Conservation (phyloP, 306 rosid species). For the Vicia faba region DNA sequence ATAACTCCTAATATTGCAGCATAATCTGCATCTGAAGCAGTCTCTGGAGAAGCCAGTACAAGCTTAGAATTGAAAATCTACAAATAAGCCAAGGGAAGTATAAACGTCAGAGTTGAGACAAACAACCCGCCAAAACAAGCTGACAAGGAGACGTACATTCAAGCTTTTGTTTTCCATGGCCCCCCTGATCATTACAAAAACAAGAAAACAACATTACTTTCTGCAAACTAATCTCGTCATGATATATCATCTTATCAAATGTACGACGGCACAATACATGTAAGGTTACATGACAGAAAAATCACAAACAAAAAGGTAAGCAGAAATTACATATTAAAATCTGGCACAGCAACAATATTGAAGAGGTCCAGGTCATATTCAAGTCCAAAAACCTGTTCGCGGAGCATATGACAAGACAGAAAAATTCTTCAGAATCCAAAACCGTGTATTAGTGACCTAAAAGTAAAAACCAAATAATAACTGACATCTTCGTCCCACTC, state of each 20-base stretch:
- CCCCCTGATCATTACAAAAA: conserved; percentile 72
- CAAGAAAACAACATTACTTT: conserved; percentile 32
- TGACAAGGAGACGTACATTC: conserved; percentile 60
- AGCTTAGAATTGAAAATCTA: conserved; percentile 94
- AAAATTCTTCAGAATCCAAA: conserved; percentile 32
- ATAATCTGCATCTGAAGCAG: conserved; percentile 88
- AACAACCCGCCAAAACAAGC: conserved; percentile 27
- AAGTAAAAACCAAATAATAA: conserved; percentile 29
- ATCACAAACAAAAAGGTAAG: background rate
- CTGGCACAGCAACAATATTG: conserved; percentile 97
- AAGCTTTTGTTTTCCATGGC: conserved; percentile 99
- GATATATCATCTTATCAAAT: conserved; percentile 30
- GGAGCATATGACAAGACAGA: conserved; percentile 36
- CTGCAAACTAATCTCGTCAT: background rate
- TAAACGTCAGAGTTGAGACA: conserved; percentile 6
- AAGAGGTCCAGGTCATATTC: conserved; percentile 99
- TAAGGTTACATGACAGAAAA: conserved; percentile 5
- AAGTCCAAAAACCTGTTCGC: conserved; percentile 85
- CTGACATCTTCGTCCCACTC: conserved; percentile 99
- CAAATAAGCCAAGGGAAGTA: conserved; percentile 25
- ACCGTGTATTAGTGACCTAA: conserved; percentile 23
- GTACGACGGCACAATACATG: conserved; percentile 7
- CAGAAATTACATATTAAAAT: conserved; percentile 83
- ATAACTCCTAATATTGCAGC: conserved; percentile 97
- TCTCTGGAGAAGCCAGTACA: conserved; percentile 95